Evolutionary conservation across 164 flowering plant species (phyloP), one percentile per base, ranked within the genome.

Genomic region (Berberis vulgaris): DNA sequence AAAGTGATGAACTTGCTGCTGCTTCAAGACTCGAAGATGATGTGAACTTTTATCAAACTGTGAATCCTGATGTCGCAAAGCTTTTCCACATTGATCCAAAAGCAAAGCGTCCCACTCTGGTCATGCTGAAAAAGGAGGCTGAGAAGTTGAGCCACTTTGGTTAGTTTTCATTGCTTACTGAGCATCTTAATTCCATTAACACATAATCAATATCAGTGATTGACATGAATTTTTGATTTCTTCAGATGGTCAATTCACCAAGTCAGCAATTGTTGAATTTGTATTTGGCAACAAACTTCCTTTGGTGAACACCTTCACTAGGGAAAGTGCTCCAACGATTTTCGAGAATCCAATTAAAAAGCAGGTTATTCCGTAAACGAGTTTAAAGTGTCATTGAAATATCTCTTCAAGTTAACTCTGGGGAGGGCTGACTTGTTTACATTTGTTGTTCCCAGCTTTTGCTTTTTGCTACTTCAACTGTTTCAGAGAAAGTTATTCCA

Each of bases 11-110:
- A 75, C 84, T 95, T 72, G 79, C 90, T 69, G 89, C 96, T 73
- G 94, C 92, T 62, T 88, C 97, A 65, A 86, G 78, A 74, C 83
- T 85, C 49, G 91, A 95, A 68, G 97, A 91, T 74, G 90, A 82
- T 78, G 91, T 95, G 62, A 85, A 81, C 78, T 91, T 89, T 69
- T 95, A 89, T 65, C 97, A 95, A 76, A 91, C 99, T 64, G 76
- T 76, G 45, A 79, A 69, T 77, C 78, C 95, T 60, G 83, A 89
- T 71, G 88, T 95, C 47, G 97, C 98, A 6, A 82, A 84, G 80
- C 76, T 91, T 68, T 91, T 95, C 76, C 88, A 88, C 65, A 43
- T 91, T 44, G 88, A 86, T 13, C 67, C 83, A 26, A 65, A 84
- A 61, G 85, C 70, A n/a, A 86, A 89, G 66, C 87, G 84, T 53